A percentile compares a stretch with the other conserved stretches of the same genome.
Evolutionary conservation across 257 asterid genomes (phyloP).

Genomic region (Plantago ovata): DNA sequence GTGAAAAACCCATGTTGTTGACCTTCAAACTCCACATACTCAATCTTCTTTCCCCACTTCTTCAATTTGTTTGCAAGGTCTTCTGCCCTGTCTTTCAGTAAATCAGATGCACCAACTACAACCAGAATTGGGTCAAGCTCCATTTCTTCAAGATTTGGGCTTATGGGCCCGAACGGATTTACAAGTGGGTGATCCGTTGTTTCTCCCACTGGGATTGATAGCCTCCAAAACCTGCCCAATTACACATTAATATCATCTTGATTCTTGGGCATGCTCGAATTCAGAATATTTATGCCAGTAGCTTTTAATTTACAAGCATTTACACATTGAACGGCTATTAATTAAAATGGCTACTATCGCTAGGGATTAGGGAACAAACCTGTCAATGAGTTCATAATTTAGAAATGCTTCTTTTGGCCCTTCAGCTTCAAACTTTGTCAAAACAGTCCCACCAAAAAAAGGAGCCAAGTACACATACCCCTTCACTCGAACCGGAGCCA

Average conservation of each 20-base stretch:
- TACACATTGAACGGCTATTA: no score
- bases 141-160: slow-evolving; percentile 36
- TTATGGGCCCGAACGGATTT: slow-evolving; percentile 63
- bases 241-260: not conserved
- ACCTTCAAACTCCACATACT: slow-evolving; percentile 69
- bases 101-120: slow-evolving; percentile 53
- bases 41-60: slow-evolving; percentile 49
- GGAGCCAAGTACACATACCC: slow-evolving; percentile 71
- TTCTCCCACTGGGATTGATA: slow-evolving; percentile 54
- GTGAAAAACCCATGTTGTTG: slow-evolving; percentile 80
- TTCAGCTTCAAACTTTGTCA: slow-evolving; percentile 56
- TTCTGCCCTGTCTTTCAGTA: slow-evolving; percentile 55
- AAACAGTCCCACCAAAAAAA: slow-evolving; percentile 61
- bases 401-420: slow-evolving; percentile 73
- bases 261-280: not conserved
- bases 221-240: slow-evolving; percentile 54
- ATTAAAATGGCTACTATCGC: no score
- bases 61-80: slow-evolving; percentile 46
- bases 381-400: slow-evolving; percentile 63
- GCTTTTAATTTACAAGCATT: not conserved
- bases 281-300: not conserved
- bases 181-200: slow-evolving; percentile 56
- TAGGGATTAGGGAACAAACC: no score
- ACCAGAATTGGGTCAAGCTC: slow-evolving; percentile 57
- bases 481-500: slow-evolving; percentile 57